Evolutionary conservation across 768 basidiomycete genomes (phyloP), one percentile per base, ranked within the genome.

Genomic region (Xerocomellus chrysenteron): DNA sequence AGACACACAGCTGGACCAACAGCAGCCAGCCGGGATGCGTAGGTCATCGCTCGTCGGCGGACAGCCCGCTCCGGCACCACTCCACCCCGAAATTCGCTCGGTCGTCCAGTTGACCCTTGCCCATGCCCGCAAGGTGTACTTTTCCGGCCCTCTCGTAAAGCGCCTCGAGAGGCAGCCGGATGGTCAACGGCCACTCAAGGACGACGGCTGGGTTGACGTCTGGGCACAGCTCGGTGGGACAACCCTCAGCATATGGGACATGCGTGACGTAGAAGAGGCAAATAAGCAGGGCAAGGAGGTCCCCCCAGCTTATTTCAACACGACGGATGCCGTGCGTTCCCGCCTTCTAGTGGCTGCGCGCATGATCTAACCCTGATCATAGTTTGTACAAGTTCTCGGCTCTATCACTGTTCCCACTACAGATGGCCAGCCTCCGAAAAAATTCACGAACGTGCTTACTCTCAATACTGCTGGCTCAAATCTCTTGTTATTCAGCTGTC

Each of bases 401-500:
- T 82, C 88, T 0, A 80, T 92, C 14, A 87, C 88, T 0, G 76
- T 83, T 19, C 86, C 87, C 1, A 76, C 82, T 8, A 80, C 81
- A 0, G 68, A 76, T 1, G 76, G 70, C 12, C 60, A 75, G 1
- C 83, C 87, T 1, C 62, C 80, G 0, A 80, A 82, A 66, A 82
- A 83, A 60, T 90, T 84, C 63, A 77, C 77, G 0, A 90, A 92
- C 67, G 88, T 98, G 50, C 81, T 98, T 55, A 92, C 92, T 0
- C 79, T 99, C 62, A 99, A 95, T 69, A 96, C 92, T 6, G 96
- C 95, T 1, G 96, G 96, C 21, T 87, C 87, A 32, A 98, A 98
- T 69, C 79, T 94, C 44, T 75, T 94, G 33, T 74, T 96, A 4
- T 96, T 98, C 75, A 90, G 93, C 10, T 95, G 93, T 68, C 88